Evolutionary conservation across 805 yeast species (phyloP).

Genomic region (Cyberlindnera lachancei): DNA sequence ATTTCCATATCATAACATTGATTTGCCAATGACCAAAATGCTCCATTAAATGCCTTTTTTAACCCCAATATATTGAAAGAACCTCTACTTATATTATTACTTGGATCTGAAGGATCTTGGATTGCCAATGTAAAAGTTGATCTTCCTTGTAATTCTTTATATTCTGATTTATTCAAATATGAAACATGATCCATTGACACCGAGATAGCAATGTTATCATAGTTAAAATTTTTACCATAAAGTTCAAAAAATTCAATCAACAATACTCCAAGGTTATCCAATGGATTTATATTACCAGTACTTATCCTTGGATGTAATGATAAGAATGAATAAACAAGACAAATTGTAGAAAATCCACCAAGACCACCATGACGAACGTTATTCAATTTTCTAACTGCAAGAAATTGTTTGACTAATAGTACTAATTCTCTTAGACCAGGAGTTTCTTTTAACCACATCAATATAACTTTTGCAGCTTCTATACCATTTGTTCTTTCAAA

Average conservation of each 20-base stretch:
- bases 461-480: conserved; percentile 70
- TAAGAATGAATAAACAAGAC: conserved; percentile 73
- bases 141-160: conserved; percentile 46
- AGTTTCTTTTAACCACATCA: conserved; percentile 62
- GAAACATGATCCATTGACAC: conserved; percentile 47
- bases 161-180: conserved; percentile 51
- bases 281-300: conserved; percentile 56
- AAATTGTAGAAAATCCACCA: conserved; percentile 92
- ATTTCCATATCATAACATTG: conserved; percentile 67
- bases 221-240: conserved; percentile 85
- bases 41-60: conserved; percentile 83
- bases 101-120: conserved; percentile 80
- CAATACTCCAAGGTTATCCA: conserved; percentile 76
- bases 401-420: conserved; percentile 75
- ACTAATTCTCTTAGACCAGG: conserved; percentile 83
- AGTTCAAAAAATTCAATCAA: conserved; percentile 88
- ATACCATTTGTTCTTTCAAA: conserved; percentile 81
- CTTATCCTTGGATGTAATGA: conserved; percentile 71
- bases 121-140: conserved; percentile 62
- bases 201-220: conserved; percentile 68
- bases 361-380: conserved; percentile 90
- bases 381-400: conserved; percentile 68
- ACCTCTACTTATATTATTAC: conserved; percentile 82
- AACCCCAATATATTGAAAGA: conserved; percentile 74
- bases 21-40: conserved; percentile 67